phyloP scores from a whole-genome alignment of 345 rosid genomes.

The Citrus sinensis region DVS_A1.0 CM039169.1:32583001-32583500 shows the following conservation, averaged over 20 bases:
- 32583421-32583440: constrained; percentile 9
- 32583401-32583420: constrained; percentile 13
- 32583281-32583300: constrained; percentile 93
- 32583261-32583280: constrained; percentile 10
- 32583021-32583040: neutral
- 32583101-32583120: neutral
- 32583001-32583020: neutral
- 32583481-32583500: neutral
- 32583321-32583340: constrained; percentile 85
- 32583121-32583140: neutral
- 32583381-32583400: constrained; percentile 10
- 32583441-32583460: constrained; percentile 12
- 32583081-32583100: neutral
- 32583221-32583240: neutral
- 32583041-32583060: neutral
- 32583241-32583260: neutral
- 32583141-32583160: neutral
- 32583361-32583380: neutral
- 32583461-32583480: neutral
- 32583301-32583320: constrained; percentile 91
- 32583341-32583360: constrained; percentile 61
- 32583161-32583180: neutral
- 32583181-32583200: neutral
- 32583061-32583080: neutral
- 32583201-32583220: neutral